Percentiles rank a stretch among this genome's conserved stretches.
These are phyloP conservation scores for Talaromyces adpressus DNA, from an alignment of 495 filamentous ascomycete genomes.

Conservation along the genomic window DNA sequence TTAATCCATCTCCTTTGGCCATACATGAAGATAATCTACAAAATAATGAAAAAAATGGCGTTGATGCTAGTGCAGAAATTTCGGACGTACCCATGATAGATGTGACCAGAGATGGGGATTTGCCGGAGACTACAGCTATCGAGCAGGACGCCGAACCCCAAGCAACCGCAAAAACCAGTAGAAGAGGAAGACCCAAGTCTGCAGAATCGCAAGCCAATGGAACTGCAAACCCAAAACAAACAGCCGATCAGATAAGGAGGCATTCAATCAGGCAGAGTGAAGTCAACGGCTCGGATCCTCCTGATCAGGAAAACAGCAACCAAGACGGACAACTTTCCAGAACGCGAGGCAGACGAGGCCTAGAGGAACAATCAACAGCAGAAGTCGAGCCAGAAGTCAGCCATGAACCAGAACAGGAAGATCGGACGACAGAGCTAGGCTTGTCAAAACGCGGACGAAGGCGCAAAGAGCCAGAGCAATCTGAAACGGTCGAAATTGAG, in stretches of 20 bases:
- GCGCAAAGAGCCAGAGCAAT: not conserved
- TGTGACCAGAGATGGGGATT: not conserved
- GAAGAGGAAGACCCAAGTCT: not conserved
- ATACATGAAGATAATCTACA: not conserved
- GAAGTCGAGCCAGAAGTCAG: slow-evolving; percentile 7
- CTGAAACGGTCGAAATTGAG: not conserved
- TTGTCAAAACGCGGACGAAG: not conserved
- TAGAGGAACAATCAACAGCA: slow-evolving; percentile 2
- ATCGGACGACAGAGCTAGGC: not conserved
- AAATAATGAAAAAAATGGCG: not conserved
- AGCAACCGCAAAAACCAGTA: not conserved
- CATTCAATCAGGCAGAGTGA: not conserved
- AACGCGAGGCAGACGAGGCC: not conserved
- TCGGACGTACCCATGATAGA: not conserved
- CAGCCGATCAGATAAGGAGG: not conserved
- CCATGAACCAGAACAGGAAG: not conserved
- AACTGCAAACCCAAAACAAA: not conserved
- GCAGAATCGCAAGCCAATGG: not conserved
- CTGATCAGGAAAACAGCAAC: not conserved
- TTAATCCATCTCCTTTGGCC: not conserved
- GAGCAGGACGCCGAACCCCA: slow-evolving; percentile 10
- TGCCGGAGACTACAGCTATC: not conserved
- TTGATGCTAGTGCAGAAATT: not conserved
- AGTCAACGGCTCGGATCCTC: not conserved
- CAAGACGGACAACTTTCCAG: not conserved